Evolutionary conservation across 2,329 filamentous ascomycete genomes (phyloP), one percentile per base, ranked within the genome.

Genomic region (Blastomyces emzantsi): DNA sequence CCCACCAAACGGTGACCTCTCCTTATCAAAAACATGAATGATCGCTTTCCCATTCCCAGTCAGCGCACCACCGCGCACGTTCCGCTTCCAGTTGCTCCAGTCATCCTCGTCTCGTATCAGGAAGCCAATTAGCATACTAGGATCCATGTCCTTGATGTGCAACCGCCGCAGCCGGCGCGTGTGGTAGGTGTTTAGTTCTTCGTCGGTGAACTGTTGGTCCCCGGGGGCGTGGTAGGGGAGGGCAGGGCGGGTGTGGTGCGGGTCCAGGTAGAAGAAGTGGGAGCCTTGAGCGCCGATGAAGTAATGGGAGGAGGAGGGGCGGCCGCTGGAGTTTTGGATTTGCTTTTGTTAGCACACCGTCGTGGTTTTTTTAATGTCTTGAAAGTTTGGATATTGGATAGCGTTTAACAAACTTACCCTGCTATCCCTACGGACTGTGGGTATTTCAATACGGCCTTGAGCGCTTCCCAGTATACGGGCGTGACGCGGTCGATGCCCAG

Each of bases 91-190:
- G 62, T 85, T 83, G 49, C 83, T 78, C 88, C 93, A 97, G 68
- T 99, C 94, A 54, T 87, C 83, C 69, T 93, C 87, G 64, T 90
- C 85, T 51, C 83, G 84, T 66, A 99, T 92, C 45, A 99, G 78
- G 71, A 97, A 97, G 4, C 91, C 93, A 67, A 99, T 90, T 52
- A 99, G 79, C 94, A 99, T 99, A 72, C 92, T 97, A 0, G 94
- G 94, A 71, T 99, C 94, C 90, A 99, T 94, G 72, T 97, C 92
- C 64, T 87, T 86, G 59, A 99, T 83, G 69, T 94, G 88, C 39
- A 99, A 82, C 63, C 89, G 85, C 47, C 93, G 86, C 22, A 99
- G 78, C 58, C 93, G 87, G 60, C 90, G 85, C 0, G 92, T 97
- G 73, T 99, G 93, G 71, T 91, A 97, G 0, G 89, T 89, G 63